Evolutionary conservation across 495 filamentous ascomycete species (phyloP), one percentile per base, ranked within the genome.

Genomic region (Trichoderma virens): DNA sequence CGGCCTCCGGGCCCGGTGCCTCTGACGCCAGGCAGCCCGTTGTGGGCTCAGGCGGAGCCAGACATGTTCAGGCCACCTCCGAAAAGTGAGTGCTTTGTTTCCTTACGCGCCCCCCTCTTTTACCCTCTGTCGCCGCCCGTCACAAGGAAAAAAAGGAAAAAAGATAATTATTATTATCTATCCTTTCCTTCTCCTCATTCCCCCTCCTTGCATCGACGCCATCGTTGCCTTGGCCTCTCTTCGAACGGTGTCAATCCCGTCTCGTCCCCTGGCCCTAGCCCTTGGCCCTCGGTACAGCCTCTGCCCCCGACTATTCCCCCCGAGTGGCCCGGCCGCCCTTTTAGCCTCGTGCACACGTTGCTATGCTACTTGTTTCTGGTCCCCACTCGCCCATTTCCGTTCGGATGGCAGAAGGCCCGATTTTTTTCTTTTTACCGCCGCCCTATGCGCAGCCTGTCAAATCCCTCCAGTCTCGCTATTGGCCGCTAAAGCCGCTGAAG

Each of bases 11-110:
- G 67, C 68, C 68, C 64, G 75, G 74, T 65, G 73, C 76, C 20
- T 74, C 75, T 51, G 71, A 68, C 11, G 65, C 76, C 65, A 78
- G 79, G 54, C 75, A 78, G 63, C 70, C 69, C 64, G 74, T 75
- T 59, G 66, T 76, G 28, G 69, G 73, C 67, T 70, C 75, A 25
- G 67, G 69, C 34, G 76, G 76, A 66, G 75, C 77, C 73, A 77
- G 79, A 68, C 78, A 76, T 66, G 69, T 77, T 47, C 71, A 76
- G 61, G 63, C 72, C 20, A 77, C 69, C 61, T 71, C 66, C 51
- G 79, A 82, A 62, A 82, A 82, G 79, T 81, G 73, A 68, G 79
- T 76, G 47, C 31, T 56, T 66, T 23, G 59, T 30, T 64, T 61
- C 51, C 23, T 56, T 61, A 65, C 66, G 61, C 63, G 30, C 35